Evolutionary conservation across 345 rosid genomes (phyloP), one percentile per base, ranked within the genome.

Genomic region (Aurinia saxatilis): DNA sequence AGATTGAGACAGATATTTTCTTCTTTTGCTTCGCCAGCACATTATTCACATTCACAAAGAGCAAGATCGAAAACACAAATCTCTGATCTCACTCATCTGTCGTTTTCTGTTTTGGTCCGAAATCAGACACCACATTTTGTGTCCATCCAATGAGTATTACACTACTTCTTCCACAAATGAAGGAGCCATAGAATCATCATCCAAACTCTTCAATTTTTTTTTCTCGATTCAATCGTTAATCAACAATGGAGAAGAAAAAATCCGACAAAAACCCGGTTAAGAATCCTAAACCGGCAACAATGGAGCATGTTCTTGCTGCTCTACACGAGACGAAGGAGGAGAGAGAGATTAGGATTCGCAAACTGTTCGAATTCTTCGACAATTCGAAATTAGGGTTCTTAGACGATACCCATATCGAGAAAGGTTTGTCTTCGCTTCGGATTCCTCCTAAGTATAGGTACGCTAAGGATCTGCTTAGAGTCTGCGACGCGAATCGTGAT

Each of bases 291-390:
- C 78, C 85, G 4, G 63, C 75, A 9, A 71, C 87, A 21, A 82
- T 92, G 89, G 96, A 92, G 50, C 88, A 89, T 46, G 96, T 92
- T 37, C 70, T 92, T 6, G 42, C 82, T 36, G 95, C 98, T 15
- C 77, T 79, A 71, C 48, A 86, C 2, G 95, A 92, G 77, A 86
- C 89, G 17, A 87, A 79, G 73, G 93, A 92, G 19, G 86, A 87
- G 81, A 83, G 98, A 59, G 98, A 87, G 13, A 42, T 52, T 2
- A 73, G 96, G 41, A 82, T 92, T 37, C 76, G 87, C 30, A 79
- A 78, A 42, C 50, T 92, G 70, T 92, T 92, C 67, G 59, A 56
- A 50, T 89, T 87, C 80, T 89, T 89, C 23, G 96, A 92, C 34
- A 70, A 78, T 5, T 80, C 76, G 4, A 79, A 80, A 51, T 54